These are phyloP conservation scores for Clavispora carvajalis DNA, from an alignment of 805 yeast species.

Conservation along the genomic window DNA sequence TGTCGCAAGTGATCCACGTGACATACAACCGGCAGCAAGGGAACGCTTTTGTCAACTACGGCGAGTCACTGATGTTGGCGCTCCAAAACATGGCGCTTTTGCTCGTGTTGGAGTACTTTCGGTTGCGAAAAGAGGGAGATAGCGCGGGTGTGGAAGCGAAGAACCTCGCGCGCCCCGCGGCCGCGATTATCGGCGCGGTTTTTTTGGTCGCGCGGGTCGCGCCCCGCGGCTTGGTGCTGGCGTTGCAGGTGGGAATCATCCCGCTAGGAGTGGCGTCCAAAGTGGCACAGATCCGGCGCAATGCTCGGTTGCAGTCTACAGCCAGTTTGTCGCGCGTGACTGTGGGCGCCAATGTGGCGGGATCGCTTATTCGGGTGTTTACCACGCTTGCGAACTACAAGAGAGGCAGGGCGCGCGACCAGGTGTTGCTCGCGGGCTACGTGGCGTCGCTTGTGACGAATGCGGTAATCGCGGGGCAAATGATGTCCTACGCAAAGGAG, in stretches of 20 bases:
- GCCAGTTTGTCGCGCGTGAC: slow-evolving; percentile 33
- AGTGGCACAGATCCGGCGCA: slow-evolving; percentile 35
- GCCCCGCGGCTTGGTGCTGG: slow-evolving; percentile 22
- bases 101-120: slow-evolving; percentile 31
- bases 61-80: slow-evolving; percentile 36
- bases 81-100: slow-evolving; percentile 35
- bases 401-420: slow-evolving; percentile 20
- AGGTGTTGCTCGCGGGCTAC: slow-evolving; percentile 36
- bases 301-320: slow-evolving; percentile 30
- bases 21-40: slow-evolving; percentile 32
- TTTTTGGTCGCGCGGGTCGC: slow-evolving; percentile 28
- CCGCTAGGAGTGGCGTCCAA: slow-evolving; percentile 35
- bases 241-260: slow-evolving; percentile 32
- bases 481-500: slow-evolving; percentile 17
- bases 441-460: slow-evolving; percentile 30
- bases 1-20: slow-evolving; percentile 34
- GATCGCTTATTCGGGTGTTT: slow-evolving; percentile 35
- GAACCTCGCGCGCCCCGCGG: slow-evolving; percentile 23
- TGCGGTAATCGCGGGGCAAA: slow-evolving; percentile 32
- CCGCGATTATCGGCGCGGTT: slow-evolving; percentile 21
- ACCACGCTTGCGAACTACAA: slow-evolving; percentile 33
- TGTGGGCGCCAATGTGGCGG: slow-evolving; percentile 36
- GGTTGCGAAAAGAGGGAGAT: slow-evolving; percentile 16
- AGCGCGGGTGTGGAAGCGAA: slow-evolving; percentile 13
- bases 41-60: slow-evolving; percentile 34